Evolutionary conservation across 2,329 filamentous ascomycete species (phyloP).

Genomic region (Penicillium nordicum): DNA sequence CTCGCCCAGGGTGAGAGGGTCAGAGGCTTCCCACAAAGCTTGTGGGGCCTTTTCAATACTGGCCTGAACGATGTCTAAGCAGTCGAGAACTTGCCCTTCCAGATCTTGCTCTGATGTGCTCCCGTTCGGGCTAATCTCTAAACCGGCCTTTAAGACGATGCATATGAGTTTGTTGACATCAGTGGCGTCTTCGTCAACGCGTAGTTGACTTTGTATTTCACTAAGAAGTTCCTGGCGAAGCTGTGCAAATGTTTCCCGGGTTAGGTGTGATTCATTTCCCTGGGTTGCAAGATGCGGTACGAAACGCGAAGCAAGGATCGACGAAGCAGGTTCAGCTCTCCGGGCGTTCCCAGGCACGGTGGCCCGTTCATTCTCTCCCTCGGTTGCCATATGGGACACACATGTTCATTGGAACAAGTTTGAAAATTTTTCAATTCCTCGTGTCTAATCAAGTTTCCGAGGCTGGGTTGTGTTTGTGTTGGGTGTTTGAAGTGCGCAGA

Average conservation of each 20-base stretch:
- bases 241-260: conserved; percentile 70
- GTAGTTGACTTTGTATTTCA: conserved; percentile 42
- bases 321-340: conserved; percentile 52
- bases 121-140: conserved; percentile 59
- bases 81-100: conserved; percentile 54
- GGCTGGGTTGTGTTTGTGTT: conserved; percentile 1
- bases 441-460: conserved; percentile 2
- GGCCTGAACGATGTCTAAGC: conserved; percentile 71
- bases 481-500: conserved; percentile 1
- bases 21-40: conserved; percentile 63
- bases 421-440: not conserved
- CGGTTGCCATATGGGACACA: conserved; percentile 25
- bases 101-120: conserved; percentile 56
- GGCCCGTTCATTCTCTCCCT: conserved; percentile 19
- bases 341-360: conserved; percentile 19
- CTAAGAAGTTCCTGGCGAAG: conserved; percentile 65
- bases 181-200: conserved; percentile 62
- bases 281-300: conserved; percentile 73
- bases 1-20: conserved; percentile 55
- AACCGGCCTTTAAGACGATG: conserved; percentile 73
- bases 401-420: conserved; percentile 7
- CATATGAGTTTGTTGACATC: conserved; percentile 84
- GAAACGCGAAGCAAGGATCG: conserved; percentile 82
- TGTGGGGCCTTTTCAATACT: conserved; percentile 70
- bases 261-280: conserved; percentile 59